These are phyloP conservation scores for Reticulascus tulasneorum DNA, from an alignment of 2,329 filamentous ascomycete genomes.

Conservation along the genomic window DNA sequence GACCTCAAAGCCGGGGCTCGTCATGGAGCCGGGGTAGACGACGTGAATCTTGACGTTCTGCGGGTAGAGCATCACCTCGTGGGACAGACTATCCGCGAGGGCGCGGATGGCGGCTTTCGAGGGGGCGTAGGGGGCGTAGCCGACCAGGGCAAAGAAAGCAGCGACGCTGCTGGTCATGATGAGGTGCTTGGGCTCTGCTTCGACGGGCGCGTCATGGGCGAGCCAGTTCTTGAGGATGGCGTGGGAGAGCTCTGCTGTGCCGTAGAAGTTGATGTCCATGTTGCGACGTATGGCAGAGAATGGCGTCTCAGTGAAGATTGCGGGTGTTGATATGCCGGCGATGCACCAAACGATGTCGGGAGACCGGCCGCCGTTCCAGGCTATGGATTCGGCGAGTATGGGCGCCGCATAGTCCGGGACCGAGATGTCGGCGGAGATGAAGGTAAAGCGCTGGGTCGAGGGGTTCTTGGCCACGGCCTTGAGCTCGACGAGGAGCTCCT, in stretches of 20 bases:
- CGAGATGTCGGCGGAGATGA: slow-evolving; percentile 79
- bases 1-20: slow-evolving; percentile 66
- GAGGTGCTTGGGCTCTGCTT: slow-evolving; percentile 64
- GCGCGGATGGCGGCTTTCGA: slow-evolving; percentile 81
- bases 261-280: slow-evolving; percentile 93
- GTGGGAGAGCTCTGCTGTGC: slow-evolving; percentile 80
- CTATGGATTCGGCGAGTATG: slow-evolving; percentile 66
- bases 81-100: slow-evolving; percentile 76
- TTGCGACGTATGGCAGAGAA: slow-evolving; percentile 65
- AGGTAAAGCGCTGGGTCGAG: slow-evolving; percentile 71
- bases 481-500: slow-evolving; percentile 57
- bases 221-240: slow-evolving; percentile 75
- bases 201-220: slow-evolving; percentile 37
- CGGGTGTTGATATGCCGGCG: slow-evolving; percentile 70
- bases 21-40: slow-evolving; percentile 81
- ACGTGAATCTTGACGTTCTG: slow-evolving; percentile 76
- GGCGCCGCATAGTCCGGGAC: slow-evolving; percentile 63
- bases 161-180: slow-evolving; percentile 80
- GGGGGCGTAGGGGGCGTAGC: slow-evolving; percentile 80
- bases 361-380: slow-evolving; percentile 70
- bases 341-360: slow-evolving; percentile 91
- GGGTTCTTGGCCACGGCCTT: slow-evolving; percentile 62
- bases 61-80: slow-evolving; percentile 85
- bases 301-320: slow-evolving; percentile 73
- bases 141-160: slow-evolving; percentile 72